Conservation (phyloP, 1,284 basidiomycete species). For the Singerocomus inundabilis region DNA sequence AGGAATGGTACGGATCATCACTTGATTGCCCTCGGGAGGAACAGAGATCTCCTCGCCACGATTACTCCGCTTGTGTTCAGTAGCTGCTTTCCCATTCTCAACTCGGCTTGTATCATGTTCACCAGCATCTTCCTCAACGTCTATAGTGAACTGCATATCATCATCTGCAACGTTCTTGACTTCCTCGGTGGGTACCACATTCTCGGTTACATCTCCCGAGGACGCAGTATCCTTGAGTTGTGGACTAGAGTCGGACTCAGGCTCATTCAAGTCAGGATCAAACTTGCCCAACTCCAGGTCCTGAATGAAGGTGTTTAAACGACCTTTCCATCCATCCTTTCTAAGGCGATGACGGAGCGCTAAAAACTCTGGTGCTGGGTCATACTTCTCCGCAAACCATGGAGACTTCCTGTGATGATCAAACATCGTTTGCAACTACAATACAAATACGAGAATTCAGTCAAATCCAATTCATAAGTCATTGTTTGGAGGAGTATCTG, state of each 20-base stretch:
- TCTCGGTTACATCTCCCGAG: constrained; percentile 35
- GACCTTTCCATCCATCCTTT: constrained; percentile 78
- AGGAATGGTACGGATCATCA: constrained; percentile 92
- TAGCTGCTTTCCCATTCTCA: constrained; percentile 58
- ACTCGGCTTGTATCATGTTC: constrained; percentile 55
- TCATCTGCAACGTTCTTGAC: constrained; percentile 49
- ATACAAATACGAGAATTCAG: constrained; percentile 39
- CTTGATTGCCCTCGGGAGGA: constrained; percentile 78
- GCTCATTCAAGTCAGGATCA: constrained; percentile 69
- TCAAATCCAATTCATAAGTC: constrained; percentile 25
- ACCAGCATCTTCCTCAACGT: constrained; percentile 65
- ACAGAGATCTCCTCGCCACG: constrained; percentile 77
- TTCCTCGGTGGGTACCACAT: constrained; percentile 43
- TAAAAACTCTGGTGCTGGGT: constrained; percentile 65
- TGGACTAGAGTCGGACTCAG: constrained; percentile 46
- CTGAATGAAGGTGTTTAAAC: constrained; percentile 67
- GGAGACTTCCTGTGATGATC: constrained; percentile 87
- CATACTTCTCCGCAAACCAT: constrained; percentile 96
- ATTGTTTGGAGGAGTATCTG: constrained; percentile 13
- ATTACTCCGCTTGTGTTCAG: constrained; percentile 46
- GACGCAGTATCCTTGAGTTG: constrained; percentile 48
- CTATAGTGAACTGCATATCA: constrained; percentile 65
- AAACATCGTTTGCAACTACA: constrained; percentile 88
- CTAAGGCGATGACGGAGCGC: constrained; percentile 73
- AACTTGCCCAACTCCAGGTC: constrained; percentile 81